Percentiles rank a stretch among this genome's conserved stretches.
Evolutionary conservation across 2,329 filamentous ascomycete genomes (phyloP).

Genomic region (Cladosporium colombiae): DNA sequence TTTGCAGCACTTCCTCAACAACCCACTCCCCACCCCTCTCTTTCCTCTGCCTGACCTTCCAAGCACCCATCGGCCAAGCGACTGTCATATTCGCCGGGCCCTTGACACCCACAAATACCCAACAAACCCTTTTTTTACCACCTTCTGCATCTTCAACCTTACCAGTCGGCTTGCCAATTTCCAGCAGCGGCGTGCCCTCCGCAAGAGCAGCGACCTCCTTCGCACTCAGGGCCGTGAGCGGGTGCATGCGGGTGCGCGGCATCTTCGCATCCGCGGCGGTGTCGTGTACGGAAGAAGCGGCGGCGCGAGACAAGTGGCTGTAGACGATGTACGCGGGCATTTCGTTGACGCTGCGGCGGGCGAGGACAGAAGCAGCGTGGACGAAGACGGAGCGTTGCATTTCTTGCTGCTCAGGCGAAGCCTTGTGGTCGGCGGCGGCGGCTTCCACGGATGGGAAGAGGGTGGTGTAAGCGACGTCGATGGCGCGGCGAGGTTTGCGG

Average conservation of each 20-base stretch:
- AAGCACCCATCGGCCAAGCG: constrained; percentile 63
- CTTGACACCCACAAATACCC: constrained; percentile 69
- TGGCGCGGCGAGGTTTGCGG: constrained; percentile 77
- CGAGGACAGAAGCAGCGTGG: constrained; percentile 80
- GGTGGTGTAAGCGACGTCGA: constrained; percentile 88
- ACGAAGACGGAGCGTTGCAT: constrained; percentile 75
- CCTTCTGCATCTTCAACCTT: constrained; percentile 62
- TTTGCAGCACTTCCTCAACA: constrained; percentile 56
- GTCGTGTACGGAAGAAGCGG: constrained; percentile 48
- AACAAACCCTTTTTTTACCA: constrained; percentile 68
- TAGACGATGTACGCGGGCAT: constrained; percentile 89
- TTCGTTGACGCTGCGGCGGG: constrained; percentile 66
- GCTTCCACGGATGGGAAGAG: constrained; percentile 65
- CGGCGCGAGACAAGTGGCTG: constrained; percentile 73
- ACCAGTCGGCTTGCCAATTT: constrained; percentile 88
- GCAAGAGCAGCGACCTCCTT: constrained; percentile 76
- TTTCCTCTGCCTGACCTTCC: constrained; percentile 79
- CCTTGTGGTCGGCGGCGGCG: constrained; percentile 26
- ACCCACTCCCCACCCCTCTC: constrained; percentile 73
- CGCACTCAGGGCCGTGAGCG: constrained; percentile 76
- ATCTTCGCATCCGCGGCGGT: constrained; percentile 48
- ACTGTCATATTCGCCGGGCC: constrained; percentile 10
- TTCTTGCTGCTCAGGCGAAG: constrained; percentile 43
- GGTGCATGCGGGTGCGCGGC: constrained; percentile 81
- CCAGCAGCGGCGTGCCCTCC: constrained; percentile 79